phyloP scores from a whole-genome alignment of 164 flowering plant genomes.

The Magnolia sinica region DNA sequence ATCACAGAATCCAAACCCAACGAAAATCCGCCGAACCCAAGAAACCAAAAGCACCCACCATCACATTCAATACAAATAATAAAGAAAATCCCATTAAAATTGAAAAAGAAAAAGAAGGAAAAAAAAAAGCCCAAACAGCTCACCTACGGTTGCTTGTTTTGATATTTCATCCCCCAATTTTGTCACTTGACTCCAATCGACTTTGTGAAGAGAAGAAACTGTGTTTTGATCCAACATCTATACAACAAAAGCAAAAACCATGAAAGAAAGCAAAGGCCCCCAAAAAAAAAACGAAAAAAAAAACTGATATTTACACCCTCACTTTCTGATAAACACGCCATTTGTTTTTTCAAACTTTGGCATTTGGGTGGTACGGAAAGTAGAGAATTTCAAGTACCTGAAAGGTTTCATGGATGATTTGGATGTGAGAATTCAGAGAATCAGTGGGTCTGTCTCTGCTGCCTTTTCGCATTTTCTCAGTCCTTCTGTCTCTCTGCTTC shows the following conservation, averaged over 20 bases:
- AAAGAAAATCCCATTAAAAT: background rate
- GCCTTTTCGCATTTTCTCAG: slow-evolving; percentile 44
- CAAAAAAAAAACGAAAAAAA: background rate
- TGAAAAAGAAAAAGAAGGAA: background rate
- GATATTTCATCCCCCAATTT: slow-evolving; percentile 67
- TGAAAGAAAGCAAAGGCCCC: background rate
- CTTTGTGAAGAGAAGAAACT: slow-evolving; percentile 50
- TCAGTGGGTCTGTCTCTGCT: slow-evolving; percentile 45
- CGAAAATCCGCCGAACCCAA: background rate
- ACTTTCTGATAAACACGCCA: background rate
- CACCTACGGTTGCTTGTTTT: slow-evolving; percentile 84
- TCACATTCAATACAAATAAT: background rate
- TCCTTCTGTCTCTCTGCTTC: no score
- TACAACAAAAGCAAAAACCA: slow-evolving; percentile 8
- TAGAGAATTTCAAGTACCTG: slow-evolving; percentile 40
- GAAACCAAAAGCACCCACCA: background rate
- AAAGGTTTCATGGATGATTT: slow-evolving; percentile 70
- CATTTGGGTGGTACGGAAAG: background rate
- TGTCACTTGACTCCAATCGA: slow-evolving; percentile 70
- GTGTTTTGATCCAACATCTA: slow-evolving; percentile 61
- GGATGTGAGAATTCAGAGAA: slow-evolving; percentile 42
- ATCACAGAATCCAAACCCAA: background rate
- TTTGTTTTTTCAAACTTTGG: background rate
- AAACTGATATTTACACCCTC: background rate
- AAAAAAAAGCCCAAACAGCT: background rate